phyloP scores from a whole-genome alignment of 2,329 filamentous ascomycete genomes.

The Alternaria panax region DNA sequence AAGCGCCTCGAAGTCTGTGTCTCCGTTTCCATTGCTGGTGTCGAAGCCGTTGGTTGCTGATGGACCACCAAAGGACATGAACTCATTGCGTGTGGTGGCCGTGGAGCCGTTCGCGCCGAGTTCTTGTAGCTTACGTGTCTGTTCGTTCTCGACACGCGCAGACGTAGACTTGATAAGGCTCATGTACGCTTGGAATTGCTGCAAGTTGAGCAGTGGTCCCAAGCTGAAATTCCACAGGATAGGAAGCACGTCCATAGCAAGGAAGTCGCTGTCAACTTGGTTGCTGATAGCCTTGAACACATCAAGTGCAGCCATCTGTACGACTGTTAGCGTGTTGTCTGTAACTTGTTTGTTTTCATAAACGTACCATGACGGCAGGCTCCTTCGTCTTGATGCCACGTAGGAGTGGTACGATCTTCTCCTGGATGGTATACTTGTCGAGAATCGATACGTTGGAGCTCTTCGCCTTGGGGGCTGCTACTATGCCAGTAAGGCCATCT shows the following conservation, averaged over 20 bases:
- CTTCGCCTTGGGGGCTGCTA: constrained; percentile 63
- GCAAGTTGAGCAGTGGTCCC: constrained; percentile 84
- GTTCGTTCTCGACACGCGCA: constrained; percentile 83
- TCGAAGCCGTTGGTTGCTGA: constrained; percentile 63
- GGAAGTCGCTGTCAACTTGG: constrained; percentile 85
- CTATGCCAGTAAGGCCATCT: constrained; percentile 79
- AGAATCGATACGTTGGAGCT: constrained; percentile 76
- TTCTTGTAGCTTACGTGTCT: constrained; percentile 86
- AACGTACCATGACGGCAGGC: constrained; percentile 82
- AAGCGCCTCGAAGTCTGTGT: constrained; percentile 85
- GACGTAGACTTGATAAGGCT: constrained; percentile 82
- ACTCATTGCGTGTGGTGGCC: constrained; percentile 67
- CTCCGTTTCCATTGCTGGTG: constrained; percentile 63
- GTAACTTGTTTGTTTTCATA: neutral
- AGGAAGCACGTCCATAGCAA: constrained; percentile 89
- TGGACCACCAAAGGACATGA: constrained; percentile 70
- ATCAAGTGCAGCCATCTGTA: constrained; percentile 78
- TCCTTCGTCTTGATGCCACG: constrained; percentile 97
- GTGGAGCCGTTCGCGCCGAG: constrained; percentile 68
- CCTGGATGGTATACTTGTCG: constrained; percentile 98
- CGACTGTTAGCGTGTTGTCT: constrained; percentile 2
- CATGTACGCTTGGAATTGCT: constrained; percentile 90
- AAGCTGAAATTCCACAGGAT: constrained; percentile 91
- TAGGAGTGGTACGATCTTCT: constrained; percentile 91
- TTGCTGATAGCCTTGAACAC: constrained; percentile 85